Percentiles rank a stretch among this genome's conserved stretches.
These are phyloP conservation scores for Ceriops zippeliana DNA, from an alignment of 345 rosid genomes.

Conservation along the genomic window DNA sequence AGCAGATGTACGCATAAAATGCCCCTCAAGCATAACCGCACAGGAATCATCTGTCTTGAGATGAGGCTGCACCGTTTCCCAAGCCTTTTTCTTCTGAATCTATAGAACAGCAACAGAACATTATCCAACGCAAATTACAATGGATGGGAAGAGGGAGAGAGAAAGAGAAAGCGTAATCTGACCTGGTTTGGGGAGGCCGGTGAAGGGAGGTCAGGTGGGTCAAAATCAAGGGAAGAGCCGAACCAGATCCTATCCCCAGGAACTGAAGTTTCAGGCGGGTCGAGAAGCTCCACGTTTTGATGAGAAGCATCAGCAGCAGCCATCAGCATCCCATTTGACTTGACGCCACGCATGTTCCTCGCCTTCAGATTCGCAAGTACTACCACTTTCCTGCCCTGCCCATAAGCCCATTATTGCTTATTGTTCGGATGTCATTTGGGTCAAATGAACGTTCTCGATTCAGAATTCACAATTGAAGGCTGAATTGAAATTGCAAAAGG, in stretches of 20 bases:
- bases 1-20: slow-evolving; percentile 62
- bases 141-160: neutral
- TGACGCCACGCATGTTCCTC: slow-evolving; percentile 91
- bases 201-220: slow-evolving; percentile 40
- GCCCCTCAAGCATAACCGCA: slow-evolving; percentile 51
- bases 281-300: slow-evolving; percentile 74
- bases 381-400: slow-evolving; percentile 64
- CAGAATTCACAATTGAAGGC: too few relatives aligned
- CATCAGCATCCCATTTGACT: slow-evolving; percentile 85
- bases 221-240: slow-evolving; percentile 50
- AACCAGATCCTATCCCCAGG: slow-evolving; percentile 91
- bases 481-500: too few relatives aligned
- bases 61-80: slow-evolving; percentile 86
- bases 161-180: neutral
- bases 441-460: too few relatives aligned
- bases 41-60: slow-evolving; percentile 68
- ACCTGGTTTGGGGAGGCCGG: slow-evolving; percentile 83
- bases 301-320: slow-evolving; percentile 83
- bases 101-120: slow-evolving; percentile 20
- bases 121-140: neutral
- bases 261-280: slow-evolving; percentile 64
- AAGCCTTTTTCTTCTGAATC: slow-evolving; percentile 87
- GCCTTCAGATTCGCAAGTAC: slow-evolving; percentile 88
- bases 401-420: neutral
- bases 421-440: too few relatives aligned